Conservation (phyloP, 306 rosid species). For the Trifolium fragiferum region DNA sequence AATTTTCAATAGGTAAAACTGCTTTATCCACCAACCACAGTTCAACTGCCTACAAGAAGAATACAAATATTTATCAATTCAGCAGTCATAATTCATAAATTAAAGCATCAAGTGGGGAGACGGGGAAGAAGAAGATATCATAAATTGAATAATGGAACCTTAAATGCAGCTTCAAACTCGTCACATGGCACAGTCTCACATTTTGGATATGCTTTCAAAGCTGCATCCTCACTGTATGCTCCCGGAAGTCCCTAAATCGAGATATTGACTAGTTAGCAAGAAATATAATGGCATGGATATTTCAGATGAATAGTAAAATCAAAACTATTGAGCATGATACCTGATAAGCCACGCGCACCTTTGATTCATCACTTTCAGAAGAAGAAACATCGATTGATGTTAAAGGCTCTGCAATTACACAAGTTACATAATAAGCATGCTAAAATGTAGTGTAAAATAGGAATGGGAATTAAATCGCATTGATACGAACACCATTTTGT, state of each 20-base stretch:
- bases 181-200: slow-evolving; percentile 93
- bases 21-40: slow-evolving; percentile 90
- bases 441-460: slow-evolving; percentile 23
- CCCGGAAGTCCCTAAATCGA: slow-evolving; percentile 77
- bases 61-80: slow-evolving; percentile 25
- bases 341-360: slow-evolving; percentile 90
- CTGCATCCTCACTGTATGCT: slow-evolving; percentile 90
- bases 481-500: background rate
- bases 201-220: slow-evolving; percentile 79
- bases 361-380: slow-evolving; percentile 59
- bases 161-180: slow-evolving; percentile 82
- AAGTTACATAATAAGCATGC: slow-evolving; percentile 33
- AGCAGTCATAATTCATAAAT: slow-evolving; percentile 14
- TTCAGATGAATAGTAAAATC: slow-evolving; percentile 34
- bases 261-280: slow-evolving; percentile 40
- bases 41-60: slow-evolving; percentile 80
- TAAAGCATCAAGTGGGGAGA: slow-evolving; percentile 3
- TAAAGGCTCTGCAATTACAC: slow-evolving; percentile 71
- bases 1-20: slow-evolving; percentile 90
- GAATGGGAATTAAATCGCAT: slow-evolving; percentile 4
- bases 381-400: slow-evolving; percentile 54
- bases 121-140: background rate
- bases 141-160: slow-evolving; percentile 54
- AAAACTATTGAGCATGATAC: slow-evolving; percentile 48
- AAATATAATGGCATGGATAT: slow-evolving; percentile 23